Percentiles rank a stretch among this genome's conserved stretches.
Evolutionary conservation across 345 rosid species (phyloP).

Genomic region (Eucalyptus leucophloia): DNA sequence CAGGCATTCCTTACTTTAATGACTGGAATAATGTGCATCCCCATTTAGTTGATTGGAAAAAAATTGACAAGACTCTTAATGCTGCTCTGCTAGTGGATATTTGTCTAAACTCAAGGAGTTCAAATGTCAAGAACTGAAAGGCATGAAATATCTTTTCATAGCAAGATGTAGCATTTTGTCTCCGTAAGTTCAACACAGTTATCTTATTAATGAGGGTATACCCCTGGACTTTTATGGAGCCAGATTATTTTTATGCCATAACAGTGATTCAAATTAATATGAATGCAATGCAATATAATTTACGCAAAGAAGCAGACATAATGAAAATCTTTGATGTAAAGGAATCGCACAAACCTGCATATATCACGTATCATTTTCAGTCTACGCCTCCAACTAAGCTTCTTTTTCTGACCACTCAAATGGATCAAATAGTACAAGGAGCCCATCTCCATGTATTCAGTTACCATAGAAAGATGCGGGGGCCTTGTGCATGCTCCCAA

Average conservation of each 20-base stretch:
- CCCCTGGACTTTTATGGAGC: background rate
- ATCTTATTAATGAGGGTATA: background rate
- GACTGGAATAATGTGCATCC: background rate
- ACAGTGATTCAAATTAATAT: background rate
- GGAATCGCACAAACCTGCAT: slow-evolving; percentile 59
- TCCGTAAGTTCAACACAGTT: background rate
- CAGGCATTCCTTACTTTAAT: background rate
- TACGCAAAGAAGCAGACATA: background rate
- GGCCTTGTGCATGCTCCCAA: slow-evolving; percentile 97
- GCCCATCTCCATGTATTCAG: slow-evolving; percentile 99
- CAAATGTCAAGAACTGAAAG: background rate
- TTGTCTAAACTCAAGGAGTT: background rate
- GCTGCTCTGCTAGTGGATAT: background rate
- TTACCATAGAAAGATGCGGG: slow-evolving; percentile 84
- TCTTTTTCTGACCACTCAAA: slow-evolving; percentile 81
- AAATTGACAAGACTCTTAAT: background rate
- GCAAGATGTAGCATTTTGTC: background rate
- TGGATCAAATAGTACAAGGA: slow-evolving; percentile 83
- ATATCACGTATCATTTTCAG: slow-evolving; percentile 92
- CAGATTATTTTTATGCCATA: background rate
- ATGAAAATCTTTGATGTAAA: background rate
- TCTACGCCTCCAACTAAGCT: slow-evolving; percentile 75
- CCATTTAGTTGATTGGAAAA: background rate
- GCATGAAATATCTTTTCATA: background rate
- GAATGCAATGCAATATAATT: background rate